Percentiles rank a stretch among this genome's conserved stretches.
Conservation (phyloP, 2,329 filamentous ascomycete species). For the Xylariomycetidae sp. region DNA sequence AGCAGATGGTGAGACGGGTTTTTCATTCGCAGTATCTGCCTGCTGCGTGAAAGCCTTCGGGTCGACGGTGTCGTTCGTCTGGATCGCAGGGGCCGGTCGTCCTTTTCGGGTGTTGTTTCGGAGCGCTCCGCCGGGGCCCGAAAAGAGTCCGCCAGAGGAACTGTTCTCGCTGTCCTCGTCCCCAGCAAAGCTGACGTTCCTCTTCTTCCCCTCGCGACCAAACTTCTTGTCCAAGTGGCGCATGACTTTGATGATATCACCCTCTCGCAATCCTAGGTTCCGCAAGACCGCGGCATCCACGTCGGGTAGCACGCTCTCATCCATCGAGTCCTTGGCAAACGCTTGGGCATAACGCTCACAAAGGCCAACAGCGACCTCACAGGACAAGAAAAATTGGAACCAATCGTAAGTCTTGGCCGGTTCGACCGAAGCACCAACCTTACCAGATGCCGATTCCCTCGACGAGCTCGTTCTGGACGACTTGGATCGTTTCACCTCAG, state of each 20-base stretch:
- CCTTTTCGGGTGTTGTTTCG: conserved; percentile 94
- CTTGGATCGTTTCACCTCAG: conserved; percentile 66
- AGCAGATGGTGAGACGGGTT: conserved; percentile 32
- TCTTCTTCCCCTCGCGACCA: conserved; percentile 58
- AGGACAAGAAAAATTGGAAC: conserved; percentile 97
- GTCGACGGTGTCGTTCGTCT: conserved; percentile 82
- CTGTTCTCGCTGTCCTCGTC: conserved; percentile 54
- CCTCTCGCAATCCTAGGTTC: conserved; percentile 88
- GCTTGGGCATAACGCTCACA: conserved; percentile 92
- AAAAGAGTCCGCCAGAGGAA: conserved; percentile 69
- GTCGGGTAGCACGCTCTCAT: conserved; percentile 85
- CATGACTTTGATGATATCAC: conserved; percentile 94
- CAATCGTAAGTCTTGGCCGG: conserved; percentile 79
- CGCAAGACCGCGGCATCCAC: conserved; percentile 79
- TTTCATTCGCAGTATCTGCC: conserved; percentile 39
- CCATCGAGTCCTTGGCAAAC: conserved; percentile 90
- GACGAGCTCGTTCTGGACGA: conserved; percentile 25
- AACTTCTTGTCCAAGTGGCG: conserved; percentile 80
- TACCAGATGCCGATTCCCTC: conserved; percentile 25
- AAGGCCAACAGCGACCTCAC: conserved; percentile 85
- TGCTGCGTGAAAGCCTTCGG: conserved; percentile 75
- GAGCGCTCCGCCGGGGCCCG: conserved; percentile 83
- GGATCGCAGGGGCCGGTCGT: conserved; percentile 78
- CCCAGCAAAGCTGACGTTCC: conserved; percentile 22
- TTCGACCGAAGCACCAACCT: conserved; percentile 60